Evolutionary conservation across 1,139 yeast genomes (phyloP).

Genomic region (Magnusiomyces clavatus): DNA sequence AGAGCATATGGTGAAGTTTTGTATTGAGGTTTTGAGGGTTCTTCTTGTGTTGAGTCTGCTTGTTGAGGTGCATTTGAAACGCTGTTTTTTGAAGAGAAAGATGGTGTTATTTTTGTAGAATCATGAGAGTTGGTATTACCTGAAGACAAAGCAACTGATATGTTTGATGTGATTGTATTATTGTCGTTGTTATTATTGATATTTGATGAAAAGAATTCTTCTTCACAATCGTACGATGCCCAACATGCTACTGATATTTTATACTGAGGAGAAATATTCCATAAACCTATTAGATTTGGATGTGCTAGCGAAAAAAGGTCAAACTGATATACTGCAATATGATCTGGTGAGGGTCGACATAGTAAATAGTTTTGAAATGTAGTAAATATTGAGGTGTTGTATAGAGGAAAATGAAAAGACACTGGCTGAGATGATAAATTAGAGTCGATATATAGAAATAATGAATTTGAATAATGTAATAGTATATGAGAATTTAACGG

Average conservation of each 20-base stretch:
- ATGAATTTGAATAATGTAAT: constrained; percentile 7
- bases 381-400: constrained; percentile 6
- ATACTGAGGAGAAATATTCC: constrained; percentile 4
- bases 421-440: not conserved
- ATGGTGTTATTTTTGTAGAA: not conserved
- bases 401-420: constrained; percentile 8
- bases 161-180: not conserved
- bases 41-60: not conserved
- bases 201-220: not conserved
- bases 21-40: not conserved
- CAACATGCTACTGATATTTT: constrained; percentile 13
- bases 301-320: not conserved
- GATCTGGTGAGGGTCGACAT: constrained; percentile 7
- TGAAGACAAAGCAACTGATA: not conserved
- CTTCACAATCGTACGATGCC: constrained; percentile 5
- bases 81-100: not conserved
- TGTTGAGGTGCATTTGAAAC: not conserved
- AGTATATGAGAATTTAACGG: constrained; percentile 7
- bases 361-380: constrained; percentile 9
- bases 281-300: constrained; percentile 4
- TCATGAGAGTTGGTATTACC: not conserved
- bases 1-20: constrained; percentile 6
- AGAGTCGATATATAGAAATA: constrained; percentile 7
- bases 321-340: constrained; percentile 9
- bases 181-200: not conserved